Evolutionary conservation across 1,139 yeast genomes (phyloP), one percentile per base, ranked within the genome.

Genomic region (Lodderomyces metapsilosis): DNA sequence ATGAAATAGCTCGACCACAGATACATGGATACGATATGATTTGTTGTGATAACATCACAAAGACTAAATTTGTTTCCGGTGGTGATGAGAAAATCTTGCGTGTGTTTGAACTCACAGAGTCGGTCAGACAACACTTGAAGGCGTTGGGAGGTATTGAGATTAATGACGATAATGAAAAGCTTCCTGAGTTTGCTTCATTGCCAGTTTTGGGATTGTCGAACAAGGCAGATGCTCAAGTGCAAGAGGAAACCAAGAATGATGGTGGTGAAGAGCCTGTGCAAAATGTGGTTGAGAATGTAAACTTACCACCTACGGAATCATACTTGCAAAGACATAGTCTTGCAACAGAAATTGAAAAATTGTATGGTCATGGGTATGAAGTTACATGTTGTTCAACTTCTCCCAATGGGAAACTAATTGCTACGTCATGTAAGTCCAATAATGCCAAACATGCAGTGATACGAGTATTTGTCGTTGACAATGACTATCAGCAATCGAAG

Each of bases 21-120:
- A 92, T 94, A 49, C 99, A 94, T 61, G 99, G 99, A 10, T 94
- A 88, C 58, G 98, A 94, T 59, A 89, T 94, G 97, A 76, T 88
- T 35, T 82, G 95, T 50, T 70, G 87, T n/a, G 81, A 81, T 38
- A 74, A 84, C 16, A 62, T 92, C 18, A 65, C 77, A 17, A 64
- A 73, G 35, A 71, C 85, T 1, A 70, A 77, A 46, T 91, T 87
- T 65, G 88, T 91, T 3, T 88, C 96, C 44, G 98, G 92, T 12
- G 98, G 97, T 36, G 99, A 94, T 59, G 99, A 94, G 57, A 94
- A 94, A 65, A 84, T 89, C 11, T 64, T 92, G 49, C 74, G 99
- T 49, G 88, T 89, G 2, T 94, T 94, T 58, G 92, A 87, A 52
- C 84, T 88, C 66, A 96, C 98, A n/a, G 76, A 76, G 44, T 81